These are phyloP conservation scores for Polychaeton citri DNA, from an alignment of 2,329 filamentous ascomycete genomes.

Conservation along the genomic window DNA sequence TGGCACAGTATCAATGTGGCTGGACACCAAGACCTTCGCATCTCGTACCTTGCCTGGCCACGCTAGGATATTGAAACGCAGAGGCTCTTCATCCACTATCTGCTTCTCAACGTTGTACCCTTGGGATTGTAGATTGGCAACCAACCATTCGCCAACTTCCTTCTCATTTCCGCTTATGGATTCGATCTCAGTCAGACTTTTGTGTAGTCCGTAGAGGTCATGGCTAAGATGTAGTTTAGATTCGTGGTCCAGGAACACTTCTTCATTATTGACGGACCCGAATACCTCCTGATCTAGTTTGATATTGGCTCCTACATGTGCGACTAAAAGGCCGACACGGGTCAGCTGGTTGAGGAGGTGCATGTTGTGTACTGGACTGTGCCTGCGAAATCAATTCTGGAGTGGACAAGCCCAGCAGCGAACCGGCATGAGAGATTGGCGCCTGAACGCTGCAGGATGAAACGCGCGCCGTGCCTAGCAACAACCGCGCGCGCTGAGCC, in stretches of 20 bases:
- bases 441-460: not conserved
- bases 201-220: constrained; percentile 58
- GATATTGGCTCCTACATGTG: not conserved
- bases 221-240: constrained; percentile 12
- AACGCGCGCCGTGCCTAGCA: not conserved
- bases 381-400: too few species aligned
- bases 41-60: constrained; percentile 38
- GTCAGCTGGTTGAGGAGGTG: too few species aligned
- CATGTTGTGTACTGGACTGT: too few species aligned
- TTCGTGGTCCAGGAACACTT: not conserved
- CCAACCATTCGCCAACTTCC: constrained; percentile 54
- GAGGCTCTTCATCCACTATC: constrained; percentile 24
- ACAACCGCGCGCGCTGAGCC: not conserved
- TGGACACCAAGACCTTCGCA: constrained; percentile 54
- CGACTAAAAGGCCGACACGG: not conserved
- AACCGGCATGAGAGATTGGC: too few species aligned
- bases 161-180: constrained; percentile 61
- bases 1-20: constrained; percentile 71
- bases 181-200: constrained; percentile 57
- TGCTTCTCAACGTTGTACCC: constrained; percentile 53
- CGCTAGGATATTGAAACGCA: constrained; percentile 65
- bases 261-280: not conserved
- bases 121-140: constrained; percentile 47
- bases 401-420: too few species aligned
- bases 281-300: not conserved